Base-by-base conservation (phyloP, 176 grass and related monocot genomes). In the Oryza longistaminata region DNA sequence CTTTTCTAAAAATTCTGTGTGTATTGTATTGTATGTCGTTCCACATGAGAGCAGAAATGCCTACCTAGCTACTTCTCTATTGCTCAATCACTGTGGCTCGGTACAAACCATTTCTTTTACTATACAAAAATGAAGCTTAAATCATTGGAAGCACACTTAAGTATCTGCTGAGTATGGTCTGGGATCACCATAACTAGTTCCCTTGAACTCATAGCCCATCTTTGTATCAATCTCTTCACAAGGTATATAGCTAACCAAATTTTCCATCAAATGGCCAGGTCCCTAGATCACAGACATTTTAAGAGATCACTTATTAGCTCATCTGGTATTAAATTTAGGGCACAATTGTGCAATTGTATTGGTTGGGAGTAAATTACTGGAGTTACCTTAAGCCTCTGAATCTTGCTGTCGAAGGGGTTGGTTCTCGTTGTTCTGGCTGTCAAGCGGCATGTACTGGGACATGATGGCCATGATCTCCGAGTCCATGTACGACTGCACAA, bases 401-500 rank as follows among this genome's bases (percentile, higher is more conserved):
- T 93, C 90, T 48, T 87, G 83, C 58, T 92, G 87, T 52, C 91
- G 83, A 15, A 99, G 85, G 2, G 97, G 92, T 65, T 94, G 93
- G n/a, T 75, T 80, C 71, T 94, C 93, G 3, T 92, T 88, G 16
- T 92, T 81, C 21, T 99, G 89, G 84, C 77, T 99, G 83, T 99
- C 97, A 7, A 99, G 81, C 11, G 97, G 97, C 97, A 99, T 96
- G 90, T 99, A 99, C 76, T 99, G 93, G 2, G 97, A 94, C 97
- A 99, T 99, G 81, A 99, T 99, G 35, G 97, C 88, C 96, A 96
- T 96, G 86, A 99, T 88, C 91, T 99, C 93, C 27, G 97, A 92
- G 85, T 99, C 97, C 97, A 99, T 99, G 85, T 99, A 96, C 60
- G n/a, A n/a, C n/a, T n/a, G n/a, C n/a, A n/a, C n/a, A n/a, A n/a